A percentile compares a stretch with the other conserved stretches of the same genome.
phyloP scores from a whole-genome alignment of 768 basidiomycete species.

The Agaricus blazei region DNA sequence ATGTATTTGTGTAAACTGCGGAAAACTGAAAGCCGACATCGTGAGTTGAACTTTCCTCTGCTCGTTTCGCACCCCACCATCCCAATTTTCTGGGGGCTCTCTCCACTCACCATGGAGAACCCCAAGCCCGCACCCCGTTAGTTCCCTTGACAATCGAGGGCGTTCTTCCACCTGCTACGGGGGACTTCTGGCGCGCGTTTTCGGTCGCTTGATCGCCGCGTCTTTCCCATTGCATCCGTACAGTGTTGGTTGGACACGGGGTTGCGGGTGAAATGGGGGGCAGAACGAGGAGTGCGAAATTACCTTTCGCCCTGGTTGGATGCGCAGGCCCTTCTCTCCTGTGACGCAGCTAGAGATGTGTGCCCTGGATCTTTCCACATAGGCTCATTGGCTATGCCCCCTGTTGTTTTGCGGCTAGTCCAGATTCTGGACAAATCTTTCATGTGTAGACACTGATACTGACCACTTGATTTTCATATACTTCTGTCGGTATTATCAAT shows the following conservation, averaged over 20 bases:
- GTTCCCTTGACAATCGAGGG: slow-evolving; percentile 71
- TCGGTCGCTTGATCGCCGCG: slow-evolving; percentile 95
- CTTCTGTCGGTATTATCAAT: slow-evolving; percentile 22
- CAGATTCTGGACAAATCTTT: slow-evolving; percentile 14
- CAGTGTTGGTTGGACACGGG: slow-evolving; percentile 80
- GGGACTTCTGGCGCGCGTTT: slow-evolving; percentile 69
- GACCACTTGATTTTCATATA: slow-evolving; percentile 62
- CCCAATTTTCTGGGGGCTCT: slow-evolving; percentile 99
- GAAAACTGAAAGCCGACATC: slow-evolving; percentile 94
- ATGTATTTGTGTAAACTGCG: slow-evolving; percentile 98
- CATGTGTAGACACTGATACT: slow-evolving; percentile 45
- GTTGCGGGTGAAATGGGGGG: slow-evolving; percentile 96
- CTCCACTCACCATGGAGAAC: slow-evolving; percentile 87
- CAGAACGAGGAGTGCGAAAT: slow-evolving; percentile 92
- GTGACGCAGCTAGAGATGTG: slow-evolving; percentile 65
- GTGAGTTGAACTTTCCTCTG: slow-evolving; percentile 86
- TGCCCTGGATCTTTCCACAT: slow-evolving; percentile 58
- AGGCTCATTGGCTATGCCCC: slow-evolving; percentile 56
- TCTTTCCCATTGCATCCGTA: slow-evolving; percentile 57
- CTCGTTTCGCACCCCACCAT: slow-evolving; percentile 94
- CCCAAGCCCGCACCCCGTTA: slow-evolving; percentile 86
- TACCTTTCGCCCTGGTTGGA: slow-evolving; percentile 41
- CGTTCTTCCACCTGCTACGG: slow-evolving; percentile 77
- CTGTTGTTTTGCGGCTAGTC: slow-evolving; percentile 32
- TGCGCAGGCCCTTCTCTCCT: slow-evolving; percentile 52